These are phyloP conservation scores for Diutina scorzettiae DNA, from an alignment of 1,139 yeast genomes.

Conservation along the genomic window DNA sequence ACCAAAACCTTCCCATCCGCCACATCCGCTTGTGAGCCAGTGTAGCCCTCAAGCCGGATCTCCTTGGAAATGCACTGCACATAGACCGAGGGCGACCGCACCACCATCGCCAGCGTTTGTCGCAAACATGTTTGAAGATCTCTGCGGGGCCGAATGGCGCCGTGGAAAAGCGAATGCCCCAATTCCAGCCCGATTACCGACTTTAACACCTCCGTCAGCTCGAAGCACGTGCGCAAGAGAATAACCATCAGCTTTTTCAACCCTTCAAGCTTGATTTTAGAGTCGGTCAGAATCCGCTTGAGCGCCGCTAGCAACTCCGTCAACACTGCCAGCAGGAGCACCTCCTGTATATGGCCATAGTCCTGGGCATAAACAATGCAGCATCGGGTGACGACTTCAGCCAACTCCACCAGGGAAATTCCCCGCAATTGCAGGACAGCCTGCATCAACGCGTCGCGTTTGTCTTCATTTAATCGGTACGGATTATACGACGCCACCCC, in stretches of 20 bases:
- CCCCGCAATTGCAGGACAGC: neutral
- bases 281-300: neutral
- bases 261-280: neutral
- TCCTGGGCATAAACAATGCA: neutral
- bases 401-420: neutral
- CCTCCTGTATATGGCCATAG: neutral
- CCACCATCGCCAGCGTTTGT: conserved; percentile 4
- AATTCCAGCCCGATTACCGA: neutral
- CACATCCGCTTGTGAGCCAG: neutral
- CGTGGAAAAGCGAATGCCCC: neutral
- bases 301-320: neutral
- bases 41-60: neutral
- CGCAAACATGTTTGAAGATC: neutral
- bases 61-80: neutral
- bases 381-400: neutral
- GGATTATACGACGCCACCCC: neutral
- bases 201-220: neutral
- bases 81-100: neutral
- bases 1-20: conserved; percentile 1
- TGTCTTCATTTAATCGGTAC: neutral
- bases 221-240: neutral
- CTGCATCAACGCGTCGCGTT: neutral
- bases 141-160: neutral
- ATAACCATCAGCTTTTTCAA: neutral
- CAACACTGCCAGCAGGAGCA: neutral